Percentiles rank a stretch among this genome's conserved stretches.
Evolutionary conservation across 192 early-diverging fungal genomes (phyloP).

Genomic region (Jimgerdemannia lactiflua): DNA sequence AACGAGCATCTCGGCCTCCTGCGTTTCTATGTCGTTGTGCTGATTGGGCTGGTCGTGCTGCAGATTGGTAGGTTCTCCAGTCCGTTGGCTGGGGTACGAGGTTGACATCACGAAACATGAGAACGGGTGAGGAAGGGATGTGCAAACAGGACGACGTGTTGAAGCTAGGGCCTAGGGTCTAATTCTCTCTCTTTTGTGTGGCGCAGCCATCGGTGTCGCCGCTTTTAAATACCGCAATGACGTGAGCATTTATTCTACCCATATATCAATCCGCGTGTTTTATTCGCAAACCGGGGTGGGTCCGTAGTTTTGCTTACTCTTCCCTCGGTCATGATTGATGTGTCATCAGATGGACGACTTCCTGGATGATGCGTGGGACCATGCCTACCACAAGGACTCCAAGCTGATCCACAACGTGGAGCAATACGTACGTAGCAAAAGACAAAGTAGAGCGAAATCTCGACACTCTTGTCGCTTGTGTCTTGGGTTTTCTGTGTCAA

Average conservation of each 20-base stretch:
- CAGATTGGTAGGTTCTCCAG: neutral
- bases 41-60: neutral
- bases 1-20: neutral
- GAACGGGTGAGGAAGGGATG: no score
- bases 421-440: conserved; percentile 22
- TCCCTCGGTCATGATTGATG: neutral
- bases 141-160: no score
- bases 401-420: conserved; percentile 32
- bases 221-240: neutral
- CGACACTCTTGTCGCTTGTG: neutral
- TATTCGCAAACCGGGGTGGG: no score
- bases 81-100: neutral
- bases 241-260: neutral
- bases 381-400: conserved; percentile 26
- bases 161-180: no score
- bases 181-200: neutral
- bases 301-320: neutral
- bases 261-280: neutral
- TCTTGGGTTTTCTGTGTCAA: no score
- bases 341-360: conserved; percentile 24
- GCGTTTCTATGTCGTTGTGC: neutral
- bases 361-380: conserved; percentile 28
- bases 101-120: no score
- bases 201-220: neutral
- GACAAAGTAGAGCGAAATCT: neutral